Evolutionary conservation across 1,284 basidiomycete species (phyloP).

Genomic region (Neonothopanus nambi): DNA sequence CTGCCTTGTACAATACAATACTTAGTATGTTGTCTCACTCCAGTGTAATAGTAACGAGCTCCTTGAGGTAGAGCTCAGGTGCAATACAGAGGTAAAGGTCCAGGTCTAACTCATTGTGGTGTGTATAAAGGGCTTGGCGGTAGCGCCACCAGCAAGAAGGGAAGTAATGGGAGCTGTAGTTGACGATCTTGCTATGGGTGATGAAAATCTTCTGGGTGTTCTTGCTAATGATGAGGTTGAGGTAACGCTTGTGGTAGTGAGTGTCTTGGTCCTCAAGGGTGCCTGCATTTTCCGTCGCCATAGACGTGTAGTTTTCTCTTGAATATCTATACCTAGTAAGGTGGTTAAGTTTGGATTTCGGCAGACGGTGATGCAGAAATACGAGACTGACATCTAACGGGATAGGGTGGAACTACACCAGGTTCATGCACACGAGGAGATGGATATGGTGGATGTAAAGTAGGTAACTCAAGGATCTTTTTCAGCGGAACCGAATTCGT

Average conservation of each 20-base stretch:
- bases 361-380: no score
- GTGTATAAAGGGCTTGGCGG: constrained; percentile 97
- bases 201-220: constrained; percentile 91
- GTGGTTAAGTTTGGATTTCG: no score
- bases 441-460: no score
- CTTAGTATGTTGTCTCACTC: no score
- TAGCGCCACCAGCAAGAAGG: constrained; percentile 95
- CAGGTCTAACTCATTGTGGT: constrained; percentile 97
- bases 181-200: constrained; percentile 85
- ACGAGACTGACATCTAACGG: no score
- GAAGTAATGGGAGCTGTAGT: constrained; percentile 98
- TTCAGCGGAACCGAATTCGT: no score
- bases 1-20: no score
- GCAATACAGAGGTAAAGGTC: constrained; percentile 99
- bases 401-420: no score
- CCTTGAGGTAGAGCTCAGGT: constrained; percentile 97
- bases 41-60: constrained; percentile 33
- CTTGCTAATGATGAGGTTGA: constrained; percentile 96
- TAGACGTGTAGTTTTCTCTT: constrained; percentile 2
- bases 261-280: constrained; percentile 93
- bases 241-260: constrained; percentile 97
- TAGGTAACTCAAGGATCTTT: no score
- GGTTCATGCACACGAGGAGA: no score
- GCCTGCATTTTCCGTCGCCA: constrained; percentile 43
- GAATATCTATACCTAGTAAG: background rate